Evolutionary conservation across 225 moss, liverwort and hornwort species (phyloP), one percentile per base, ranked within the genome.

Genomic region (Physcomitrium patens): DNA sequence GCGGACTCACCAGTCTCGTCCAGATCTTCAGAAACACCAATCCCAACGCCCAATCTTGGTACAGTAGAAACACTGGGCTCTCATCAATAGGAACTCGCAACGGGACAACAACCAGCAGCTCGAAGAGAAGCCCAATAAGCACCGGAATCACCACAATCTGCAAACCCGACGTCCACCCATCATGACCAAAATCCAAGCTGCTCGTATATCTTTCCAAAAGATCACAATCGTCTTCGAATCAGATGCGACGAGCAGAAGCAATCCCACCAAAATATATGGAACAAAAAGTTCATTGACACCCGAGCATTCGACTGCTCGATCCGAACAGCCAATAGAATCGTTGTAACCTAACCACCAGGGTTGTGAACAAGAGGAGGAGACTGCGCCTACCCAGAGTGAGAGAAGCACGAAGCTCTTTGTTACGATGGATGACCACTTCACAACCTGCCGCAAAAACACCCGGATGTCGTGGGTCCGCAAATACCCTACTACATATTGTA

Each of bases 41-140:
- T 48, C 99, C 99, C 65, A 99, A 82, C 5, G 95, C 99, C 99
- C 99, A 99, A 77, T 99, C 99, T 81, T 99, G 95, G 69, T 99
- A 99, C 45, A 93, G 87, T 44, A 91, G 84, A 68, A 95, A 95
- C 11, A 95, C 93, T 7, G 99, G 93, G 63, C 87, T 93, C 81
- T 95, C 95, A 28, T 95, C 81, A 61, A 95, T 86, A 55, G 99
- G 93, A 64, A 93, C 91, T 26, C 99, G 91, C 72, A 99, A 80
- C 27, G 99, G 99, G 12, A 99, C 90, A 58, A 95, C 91, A 45
- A 99, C 83, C 72, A 99, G 76, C 18, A 99, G 86, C 86, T 99
- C 99, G 76, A 99, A 95, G 22, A 95, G 91, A 71, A 99, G 81
- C 68, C 99, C 99, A 70, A 95, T 92, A 41, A 99, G 85, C 19